Evolutionary conservation across 2,329 filamentous ascomycete species (phyloP).

Genomic region (Penicillium sp.): DNA sequence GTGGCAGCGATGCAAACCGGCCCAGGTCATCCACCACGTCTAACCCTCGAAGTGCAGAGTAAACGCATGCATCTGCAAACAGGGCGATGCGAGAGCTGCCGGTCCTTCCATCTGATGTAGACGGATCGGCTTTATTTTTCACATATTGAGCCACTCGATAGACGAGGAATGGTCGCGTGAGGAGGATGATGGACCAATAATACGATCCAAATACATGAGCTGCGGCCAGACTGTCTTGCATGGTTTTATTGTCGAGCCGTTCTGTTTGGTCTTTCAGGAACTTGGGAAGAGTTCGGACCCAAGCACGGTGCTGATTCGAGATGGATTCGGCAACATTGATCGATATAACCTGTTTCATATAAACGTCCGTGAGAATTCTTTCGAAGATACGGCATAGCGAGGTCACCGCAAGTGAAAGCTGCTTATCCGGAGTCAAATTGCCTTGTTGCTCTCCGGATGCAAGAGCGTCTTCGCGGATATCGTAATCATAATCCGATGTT

Average conservation of each 20-base stretch:
- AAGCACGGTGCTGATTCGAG: conserved; percentile 44
- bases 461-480: conserved; percentile 36
- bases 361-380: conserved; percentile 44
- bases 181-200: conserved; percentile 55
- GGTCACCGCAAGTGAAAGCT: conserved; percentile 52
- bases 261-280: conserved; percentile 50
- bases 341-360: conserved; percentile 45
- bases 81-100: conserved; percentile 34
- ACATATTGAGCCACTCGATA: conserved; percentile 50
- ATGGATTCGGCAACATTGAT: conserved; percentile 43
- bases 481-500: conserved; percentile 53
- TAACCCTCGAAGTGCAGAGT: conserved; percentile 42
- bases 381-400: conserved; percentile 45
- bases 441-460: conserved; percentile 22
- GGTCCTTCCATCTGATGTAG: conserved; percentile 20
- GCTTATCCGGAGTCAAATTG: conserved; percentile 29
- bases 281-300: conserved; percentile 43
- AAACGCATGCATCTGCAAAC: conserved; percentile 46
- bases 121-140: conserved; percentile 27
- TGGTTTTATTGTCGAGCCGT: conserved; percentile 40
- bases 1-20: conserved; percentile 36
- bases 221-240: conserved; percentile 43
- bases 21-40: conserved; percentile 42
- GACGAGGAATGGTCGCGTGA: conserved; percentile 55
- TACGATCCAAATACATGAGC: conserved; percentile 54